Evolutionary conservation across 768 basidiomycete species (phyloP), one percentile per base, ranked within the genome.

Genomic region (Lyophyllum semitale): DNA sequence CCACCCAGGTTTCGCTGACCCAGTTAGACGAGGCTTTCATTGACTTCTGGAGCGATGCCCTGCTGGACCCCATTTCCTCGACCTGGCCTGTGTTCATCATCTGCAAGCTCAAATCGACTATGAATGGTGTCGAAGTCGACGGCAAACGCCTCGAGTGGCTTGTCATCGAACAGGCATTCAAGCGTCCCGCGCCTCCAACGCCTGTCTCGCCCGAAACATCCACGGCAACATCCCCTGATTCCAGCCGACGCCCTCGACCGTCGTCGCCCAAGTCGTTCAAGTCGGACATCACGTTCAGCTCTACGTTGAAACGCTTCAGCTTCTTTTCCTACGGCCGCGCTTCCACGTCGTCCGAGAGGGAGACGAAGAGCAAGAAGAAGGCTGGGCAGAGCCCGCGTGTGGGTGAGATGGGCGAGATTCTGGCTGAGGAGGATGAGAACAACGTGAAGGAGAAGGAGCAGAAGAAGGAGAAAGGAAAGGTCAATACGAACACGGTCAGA

Each of bases 1-100:
- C 78, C 20, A 76, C 77, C 0, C 67, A 70, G 8, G 68, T 86
- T 11, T 70, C 76, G 13, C 59, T 82, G 32, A 70, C 85, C n/a
- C 78, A 84, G 56, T 64, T 93, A 11, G 91, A 93, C 62, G 90
- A 92, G 62, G 88, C 89, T 1, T 92, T 93, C 66, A 71, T 91
- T 51, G 90, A 93, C 67, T 91, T 91, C 65, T 92, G 89, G 89
- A 80, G 77, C 48, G 90, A 93, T 63, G 80, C 88, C 1, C 65
- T 91, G 29, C 71, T 85, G 15, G 90, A 93, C 62, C 83, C 88
- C 17, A 79, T 90, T 54, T 74, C 87, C 0, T 67, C 76, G 1
- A 68, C 72, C 40, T 91, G 86, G 89, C 89, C 89, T 12, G 71
- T 77, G 4, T 89, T 91, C 59, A 79, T 88, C 37, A 66, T 92